Evolutionary conservation across 1,284 basidiomycete species (phyloP).

Genomic region (Marasmius oreades): DNA sequence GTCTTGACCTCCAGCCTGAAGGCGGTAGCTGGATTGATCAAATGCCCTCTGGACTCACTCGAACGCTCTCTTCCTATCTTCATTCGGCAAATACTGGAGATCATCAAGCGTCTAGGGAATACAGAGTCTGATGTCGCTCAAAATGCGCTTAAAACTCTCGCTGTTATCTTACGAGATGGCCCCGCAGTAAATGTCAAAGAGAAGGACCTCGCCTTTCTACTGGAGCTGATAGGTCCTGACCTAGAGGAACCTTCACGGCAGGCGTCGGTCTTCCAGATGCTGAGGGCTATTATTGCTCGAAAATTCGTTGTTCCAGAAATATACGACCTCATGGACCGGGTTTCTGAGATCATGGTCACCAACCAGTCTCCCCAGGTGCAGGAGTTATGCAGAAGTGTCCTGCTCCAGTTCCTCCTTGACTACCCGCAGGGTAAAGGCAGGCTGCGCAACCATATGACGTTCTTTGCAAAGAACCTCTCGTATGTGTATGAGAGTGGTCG

Average conservation of each 20-base stretch:
- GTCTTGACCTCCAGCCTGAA: constrained; percentile 84
- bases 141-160: constrained; percentile 83
- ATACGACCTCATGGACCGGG: constrained; percentile 95
- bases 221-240: constrained; percentile 86
- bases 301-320: constrained; percentile 95
- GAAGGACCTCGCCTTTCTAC: constrained; percentile 83
- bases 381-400: constrained; percentile 84
- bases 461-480: constrained; percentile 91
- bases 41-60: constrained; percentile 80
- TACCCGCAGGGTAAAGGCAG: constrained; percentile 97
- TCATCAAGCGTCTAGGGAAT: constrained; percentile 82
- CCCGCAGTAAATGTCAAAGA: constrained; percentile 81
- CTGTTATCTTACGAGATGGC: constrained; percentile 84
- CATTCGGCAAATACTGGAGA: constrained; percentile 82
- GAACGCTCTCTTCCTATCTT: constrained; percentile 81
- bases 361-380: constrained; percentile 90
- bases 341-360: constrained; percentile 94
- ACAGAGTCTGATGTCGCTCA: constrained; percentile 92
- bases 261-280: constrained; percentile 81
- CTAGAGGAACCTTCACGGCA: constrained; percentile 94
- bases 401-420: constrained; percentile 95
- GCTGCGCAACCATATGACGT: constrained; percentile 84
- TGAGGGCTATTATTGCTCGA: constrained; percentile 89
- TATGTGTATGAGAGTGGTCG: constrained; percentile 92
- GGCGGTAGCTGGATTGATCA: constrained; percentile 78